Conservation (phyloP, 257 asterid species). For the Paulownia fortunei region DNA sequence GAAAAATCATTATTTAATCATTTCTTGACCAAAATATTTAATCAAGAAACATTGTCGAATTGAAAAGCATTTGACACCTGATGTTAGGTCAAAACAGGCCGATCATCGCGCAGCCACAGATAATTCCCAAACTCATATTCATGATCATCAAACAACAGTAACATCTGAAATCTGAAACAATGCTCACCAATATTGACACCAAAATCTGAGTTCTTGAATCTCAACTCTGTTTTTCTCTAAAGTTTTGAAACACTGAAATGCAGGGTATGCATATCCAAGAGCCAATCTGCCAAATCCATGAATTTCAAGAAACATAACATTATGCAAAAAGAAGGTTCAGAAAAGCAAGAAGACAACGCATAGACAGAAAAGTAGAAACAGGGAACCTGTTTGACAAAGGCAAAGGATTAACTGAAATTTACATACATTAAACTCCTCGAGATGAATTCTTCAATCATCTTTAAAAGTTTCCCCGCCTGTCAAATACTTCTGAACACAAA, state of each 20-base stretch:
- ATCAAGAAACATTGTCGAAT: too few relatives aligned
- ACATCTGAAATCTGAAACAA: neutral
- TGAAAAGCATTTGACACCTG: too few relatives aligned
- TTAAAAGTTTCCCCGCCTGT: slow-evolving; percentile 34
- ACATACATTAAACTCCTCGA: slow-evolving; percentile 70
- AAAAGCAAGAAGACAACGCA: neutral
- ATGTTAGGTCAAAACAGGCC: too few relatives aligned
- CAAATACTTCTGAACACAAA: slow-evolving; percentile 8
- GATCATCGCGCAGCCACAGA: too few relatives aligned
- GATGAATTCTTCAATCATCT: slow-evolving; percentile 73
- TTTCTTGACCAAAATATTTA: too few relatives aligned
- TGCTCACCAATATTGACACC: slow-evolving; percentile 97
- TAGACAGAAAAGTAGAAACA: neutral
- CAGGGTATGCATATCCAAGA: slow-evolving; percentile 96
- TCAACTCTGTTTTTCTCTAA: slow-evolving; percentile 74
- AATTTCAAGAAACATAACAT: neutral
- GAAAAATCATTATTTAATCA: too few relatives aligned
- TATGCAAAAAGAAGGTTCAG: neutral
- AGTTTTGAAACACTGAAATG: slow-evolving; percentile 80
- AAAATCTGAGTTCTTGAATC: slow-evolving; percentile 77
- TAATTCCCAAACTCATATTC: neutral
- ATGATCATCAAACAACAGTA: neutral
- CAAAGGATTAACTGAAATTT: neutral
- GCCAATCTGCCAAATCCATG: slow-evolving; percentile 53
- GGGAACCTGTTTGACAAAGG: too few relatives aligned